phyloP scores from a whole-genome alignment of 495 filamentous ascomycete genomes.

The Neurospora sp. region DNA sequence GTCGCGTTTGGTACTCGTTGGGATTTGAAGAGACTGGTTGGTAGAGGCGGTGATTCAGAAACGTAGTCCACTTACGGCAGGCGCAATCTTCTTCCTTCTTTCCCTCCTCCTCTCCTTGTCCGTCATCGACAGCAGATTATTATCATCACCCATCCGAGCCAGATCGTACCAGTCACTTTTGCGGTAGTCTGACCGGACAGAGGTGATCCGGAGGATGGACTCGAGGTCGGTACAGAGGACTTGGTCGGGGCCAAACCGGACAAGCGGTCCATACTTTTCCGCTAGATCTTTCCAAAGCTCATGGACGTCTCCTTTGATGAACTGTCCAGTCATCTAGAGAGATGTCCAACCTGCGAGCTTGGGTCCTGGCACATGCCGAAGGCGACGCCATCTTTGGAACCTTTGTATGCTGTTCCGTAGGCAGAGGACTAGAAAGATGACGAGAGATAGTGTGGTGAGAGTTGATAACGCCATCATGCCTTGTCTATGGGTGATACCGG shows the following conservation, averaged over 20 bases:
- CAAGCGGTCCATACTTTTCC: conserved; percentile 15
- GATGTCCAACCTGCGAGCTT: conserved; percentile 9
- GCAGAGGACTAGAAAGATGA: not conserved
- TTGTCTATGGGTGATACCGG: not conserved
- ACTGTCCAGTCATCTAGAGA: conserved; percentile 10
- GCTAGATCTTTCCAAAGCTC: conserved; percentile 2
- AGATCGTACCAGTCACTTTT: conserved; percentile 34
- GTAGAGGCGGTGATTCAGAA: too few relatives aligned
- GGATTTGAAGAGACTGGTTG: not conserved
- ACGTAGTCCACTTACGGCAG: conserved; percentile 12
- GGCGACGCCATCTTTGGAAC: conserved; percentile 18
- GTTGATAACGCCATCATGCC: not conserved
- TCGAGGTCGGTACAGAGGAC: conserved; percentile 30
- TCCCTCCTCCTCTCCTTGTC: conserved; percentile 19
- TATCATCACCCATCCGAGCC: conserved; percentile 27
- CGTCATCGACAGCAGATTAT: conserved; percentile 27
- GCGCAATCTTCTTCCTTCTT: conserved; percentile 20
- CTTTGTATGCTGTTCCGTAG: not conserved
- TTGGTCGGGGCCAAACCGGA: conserved; percentile 18
- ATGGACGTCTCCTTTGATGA: not conserved
- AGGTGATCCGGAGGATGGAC: conserved; percentile 28
- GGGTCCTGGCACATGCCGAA: conserved; percentile 17
- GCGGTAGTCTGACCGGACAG: conserved; percentile 27
- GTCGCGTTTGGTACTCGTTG: not conserved
- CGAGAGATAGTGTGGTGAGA: not conserved